Evolutionary conservation across 108 stramenopile genomes (phyloP), one percentile per base, ranked within the genome.

Genomic region (Bacterosira constricta): DNA sequence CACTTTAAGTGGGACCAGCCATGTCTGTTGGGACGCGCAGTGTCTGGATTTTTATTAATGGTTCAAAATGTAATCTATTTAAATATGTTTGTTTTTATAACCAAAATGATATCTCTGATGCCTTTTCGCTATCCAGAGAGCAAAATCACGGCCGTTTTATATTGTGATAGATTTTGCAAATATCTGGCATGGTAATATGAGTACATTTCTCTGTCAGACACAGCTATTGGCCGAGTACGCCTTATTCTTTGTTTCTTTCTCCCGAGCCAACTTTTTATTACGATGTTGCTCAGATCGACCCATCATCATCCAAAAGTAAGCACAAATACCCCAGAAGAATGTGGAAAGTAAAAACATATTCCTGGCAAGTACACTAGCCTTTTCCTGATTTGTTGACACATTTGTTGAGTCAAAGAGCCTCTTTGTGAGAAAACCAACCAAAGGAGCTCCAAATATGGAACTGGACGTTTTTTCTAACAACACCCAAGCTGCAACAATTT

Each of bases 401-500:
- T 32, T 63, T 46, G 31, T 69, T 51, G 18, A 36, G 15, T 54
- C 57, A 47, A 56, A 56, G 3, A 58, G 45, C 21, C 52, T 30
- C 1, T 61, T 75, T 1, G 84, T 85, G 21, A 85, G 41, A 32
- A 71, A 82, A 20, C 84, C 84, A 42, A 85, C 81, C 38, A 85
- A 29, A 0, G 84, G 84, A 26, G 84, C 84, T 7, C 84, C 84
- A 56, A 82, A 82, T 10, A 85, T 23, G 3, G 84, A 66, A 39
- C 71, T 78, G 9, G 81, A 73, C 21, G 59, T 56, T 69, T 85
- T 85, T 53, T 85, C 84, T 41, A 85, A 31, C 5, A 85, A 61
- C 21, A 85, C 68, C 84, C 84, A 85, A 3, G 82, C 46, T n/a
- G 78, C 54, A 25, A 82, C 67, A 52, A 85, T 85, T 41, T 85